Evolutionary conservation across 805 yeast genomes (phyloP), one percentile per base, ranked within the genome.

Genomic region (Metschnikowia sp.): DNA sequence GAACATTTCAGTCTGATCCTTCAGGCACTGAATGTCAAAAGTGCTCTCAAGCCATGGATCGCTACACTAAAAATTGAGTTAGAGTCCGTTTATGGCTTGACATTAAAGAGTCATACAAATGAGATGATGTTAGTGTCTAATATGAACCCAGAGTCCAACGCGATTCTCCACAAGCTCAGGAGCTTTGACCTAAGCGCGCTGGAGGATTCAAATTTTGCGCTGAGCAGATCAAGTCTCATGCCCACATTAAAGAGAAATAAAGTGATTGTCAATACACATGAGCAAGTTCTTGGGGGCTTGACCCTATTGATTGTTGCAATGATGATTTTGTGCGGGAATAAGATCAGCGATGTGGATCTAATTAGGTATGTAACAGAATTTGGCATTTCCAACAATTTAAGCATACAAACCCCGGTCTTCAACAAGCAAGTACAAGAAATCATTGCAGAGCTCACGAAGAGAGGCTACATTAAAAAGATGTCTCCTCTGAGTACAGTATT

Each of bases 281-380:
- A 66, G 32, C 50, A 67, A 35, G 57, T 66, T 10, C 60, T 63
- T 44, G 53, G 57, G 2, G 76, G 77, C 9, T 33, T 72, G 2
- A 51, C 62, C 32, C 42, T 65, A 31, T 46, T 69, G 32, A 52
- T 70, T 4, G 39, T 71, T 4, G 44, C 68, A 10, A 35, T 69
- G 8, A 46, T 72, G 7, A 57, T 72, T 0, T 50, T 70, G 12
- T 52, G 63, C 33, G 70, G 65, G 28, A 70, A 70, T 49, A 62
- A 65, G 44, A 42, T 68, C 10, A 48, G 58, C 3, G 73, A 69
- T 47, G 31, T 36, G 3, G 63, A 60, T 22, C 54, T 72, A 13
- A 29, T 61, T 1, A 51, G 50, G 10, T 40, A 46, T 6, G 52
- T 72, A 11, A 44, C 39, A 7, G 52, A 51, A 29, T 54, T 66